A percentile compares a stretch with the other conserved stretches of the same genome.
These are phyloP conservation scores for Trametes elegans DNA, from an alignment of 768 basidiomycete species.

Conservation along the genomic window DNA sequence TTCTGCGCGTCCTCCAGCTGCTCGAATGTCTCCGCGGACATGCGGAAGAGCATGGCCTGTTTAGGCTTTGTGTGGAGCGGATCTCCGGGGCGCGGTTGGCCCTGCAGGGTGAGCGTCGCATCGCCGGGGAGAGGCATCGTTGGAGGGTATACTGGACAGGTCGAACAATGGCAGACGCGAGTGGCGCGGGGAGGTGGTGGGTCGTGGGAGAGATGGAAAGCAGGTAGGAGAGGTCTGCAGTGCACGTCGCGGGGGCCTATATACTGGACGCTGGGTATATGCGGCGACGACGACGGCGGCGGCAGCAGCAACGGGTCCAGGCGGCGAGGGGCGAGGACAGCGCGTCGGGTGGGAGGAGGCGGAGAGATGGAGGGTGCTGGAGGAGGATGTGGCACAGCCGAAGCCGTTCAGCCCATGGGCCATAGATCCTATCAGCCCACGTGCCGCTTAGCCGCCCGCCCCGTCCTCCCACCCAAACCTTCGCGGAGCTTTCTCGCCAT, in stretches of 20 bases:
- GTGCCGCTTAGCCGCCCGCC: not conserved
- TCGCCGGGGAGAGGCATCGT: constrained; percentile 66
- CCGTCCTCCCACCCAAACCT: not conserved
- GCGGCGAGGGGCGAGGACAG: not conserved
- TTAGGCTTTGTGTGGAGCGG: constrained; percentile 59
- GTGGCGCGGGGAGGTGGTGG: constrained; percentile 5
- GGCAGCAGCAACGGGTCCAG: not conserved
- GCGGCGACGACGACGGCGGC: not conserved
- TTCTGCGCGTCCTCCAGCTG: constrained; percentile 53
- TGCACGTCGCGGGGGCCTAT: not conserved
- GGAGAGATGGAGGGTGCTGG: not conserved
- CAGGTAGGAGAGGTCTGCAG: not conserved
- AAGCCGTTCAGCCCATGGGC: constrained; percentile 12
- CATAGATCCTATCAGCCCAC: constrained; percentile 19
- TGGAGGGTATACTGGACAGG: not conserved
- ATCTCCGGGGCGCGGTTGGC: constrained; percentile 54
- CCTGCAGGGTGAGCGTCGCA: constrained; percentile 55
- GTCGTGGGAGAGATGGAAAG: not conserved
- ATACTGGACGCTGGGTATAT: not conserved
- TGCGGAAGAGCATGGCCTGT: constrained; percentile 71
- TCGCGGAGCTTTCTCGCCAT: constrained; percentile 10
- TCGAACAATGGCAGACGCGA: not conserved
- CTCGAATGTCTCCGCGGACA: constrained; percentile 71
- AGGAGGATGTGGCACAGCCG: constrained; percentile 16
- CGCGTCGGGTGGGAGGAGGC: not conserved